Evolutionary conservation across 176 grass and related monocot species (phyloP).

Genomic region (Saccharum spontaneum): DNA sequence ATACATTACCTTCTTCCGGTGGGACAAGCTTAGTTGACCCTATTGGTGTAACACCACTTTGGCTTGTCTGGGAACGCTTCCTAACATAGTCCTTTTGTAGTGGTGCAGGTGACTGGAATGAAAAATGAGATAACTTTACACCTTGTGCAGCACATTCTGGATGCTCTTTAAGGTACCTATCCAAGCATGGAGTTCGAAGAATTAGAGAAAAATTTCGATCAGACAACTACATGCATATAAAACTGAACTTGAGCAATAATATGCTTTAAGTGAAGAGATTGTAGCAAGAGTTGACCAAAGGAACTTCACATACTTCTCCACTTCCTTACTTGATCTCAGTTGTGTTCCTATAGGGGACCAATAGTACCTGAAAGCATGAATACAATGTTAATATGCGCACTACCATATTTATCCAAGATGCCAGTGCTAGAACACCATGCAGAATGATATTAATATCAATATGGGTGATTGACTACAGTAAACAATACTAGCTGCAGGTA

Average conservation of each 20-base stretch:
- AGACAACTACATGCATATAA: not conserved
- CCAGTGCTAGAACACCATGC: not conserved
- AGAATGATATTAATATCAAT: not conserved
- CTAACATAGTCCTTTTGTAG: conserved; percentile 39
- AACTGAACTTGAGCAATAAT: not conserved
- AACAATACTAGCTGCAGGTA: conserved; percentile 2
- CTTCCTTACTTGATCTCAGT: conserved; percentile 34
- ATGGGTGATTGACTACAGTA: not conserved
- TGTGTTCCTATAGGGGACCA: conserved; percentile 36
- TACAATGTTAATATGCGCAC: not conserved
- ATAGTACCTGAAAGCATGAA: conserved; percentile 59
- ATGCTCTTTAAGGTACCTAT: conserved; percentile 50
- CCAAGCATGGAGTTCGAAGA: not conserved
- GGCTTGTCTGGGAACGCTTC: conserved; percentile 2
- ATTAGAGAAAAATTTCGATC: not conserved
- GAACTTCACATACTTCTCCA: conserved; percentile 38
- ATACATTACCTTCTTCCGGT: conserved; percentile 18
- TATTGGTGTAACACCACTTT: not conserved
- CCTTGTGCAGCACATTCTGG: conserved; percentile 18
- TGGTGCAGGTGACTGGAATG: conserved; percentile 46
- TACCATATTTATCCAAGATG: not conserved
- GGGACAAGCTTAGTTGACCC: conserved; percentile 2
- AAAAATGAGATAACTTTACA: conserved; percentile 43
- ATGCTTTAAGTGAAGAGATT: conserved; percentile 17
- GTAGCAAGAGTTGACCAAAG: not conserved